A percentile compares a stretch with the other conserved stretches of the same genome.
phyloP scores from a whole-genome alignment of 2,329 filamentous ascomycete genomes.

The Paecilomyces variotii region DNA sequence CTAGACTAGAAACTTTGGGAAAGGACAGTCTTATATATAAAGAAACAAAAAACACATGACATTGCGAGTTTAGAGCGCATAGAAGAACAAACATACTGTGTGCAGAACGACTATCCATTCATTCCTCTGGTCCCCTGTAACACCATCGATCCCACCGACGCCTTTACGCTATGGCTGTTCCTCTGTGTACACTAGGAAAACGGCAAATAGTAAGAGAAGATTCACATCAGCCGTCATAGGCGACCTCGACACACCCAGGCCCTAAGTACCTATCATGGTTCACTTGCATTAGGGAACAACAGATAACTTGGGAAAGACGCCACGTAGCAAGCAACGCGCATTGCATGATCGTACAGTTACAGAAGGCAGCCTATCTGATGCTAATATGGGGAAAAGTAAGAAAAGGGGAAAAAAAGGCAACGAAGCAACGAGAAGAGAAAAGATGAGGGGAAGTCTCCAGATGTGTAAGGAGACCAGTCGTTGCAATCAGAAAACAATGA shows the following conservation, averaged over 20 bases:
- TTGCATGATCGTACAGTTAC: slow-evolving; percentile 10
- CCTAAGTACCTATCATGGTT: not conserved
- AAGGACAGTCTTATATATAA: too few relatives aligned
- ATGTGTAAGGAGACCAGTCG: slow-evolving; percentile 5
- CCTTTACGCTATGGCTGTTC: not conserved
- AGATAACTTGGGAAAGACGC: not conserved
- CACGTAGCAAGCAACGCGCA: not conserved
- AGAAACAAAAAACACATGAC: not conserved
- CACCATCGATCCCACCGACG: not conserved
- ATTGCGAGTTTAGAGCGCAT: not conserved
- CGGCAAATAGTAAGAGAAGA: not conserved
- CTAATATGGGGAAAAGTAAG: slow-evolving; percentile 3
- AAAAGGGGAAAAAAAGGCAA: slow-evolving; percentile 12
- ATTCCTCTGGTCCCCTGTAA: not conserved
- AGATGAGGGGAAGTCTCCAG: slow-evolving; percentile 7
- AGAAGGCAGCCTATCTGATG: not conserved
- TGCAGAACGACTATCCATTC: not conserved
- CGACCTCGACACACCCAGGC: not conserved
- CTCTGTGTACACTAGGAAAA: not conserved
- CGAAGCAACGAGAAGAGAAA: slow-evolving; percentile 17
- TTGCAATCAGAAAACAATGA: slow-evolving; percentile 5
- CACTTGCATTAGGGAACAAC: not conserved
- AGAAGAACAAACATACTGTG: not conserved
- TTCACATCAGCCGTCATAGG: not conserved
- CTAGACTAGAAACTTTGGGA: too few relatives aligned